Conservation (phyloP, 441 rosid species). For the Brassica balearica region DNA sequence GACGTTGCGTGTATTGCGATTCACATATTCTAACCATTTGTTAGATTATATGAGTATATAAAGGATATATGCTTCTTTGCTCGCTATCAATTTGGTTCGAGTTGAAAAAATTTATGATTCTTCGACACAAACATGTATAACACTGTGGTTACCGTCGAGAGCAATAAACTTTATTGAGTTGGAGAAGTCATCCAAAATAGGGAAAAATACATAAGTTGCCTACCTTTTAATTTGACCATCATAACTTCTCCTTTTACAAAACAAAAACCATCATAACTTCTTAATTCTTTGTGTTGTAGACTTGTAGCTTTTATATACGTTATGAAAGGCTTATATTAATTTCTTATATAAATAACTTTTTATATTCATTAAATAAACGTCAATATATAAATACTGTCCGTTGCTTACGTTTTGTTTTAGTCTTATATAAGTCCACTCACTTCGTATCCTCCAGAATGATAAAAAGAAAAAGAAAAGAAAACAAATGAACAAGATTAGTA, state of each 20-base stretch:
- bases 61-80: background rate
- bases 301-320: slow-evolving; percentile 5
- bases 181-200: background rate
- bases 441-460: background rate
- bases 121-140: background rate
- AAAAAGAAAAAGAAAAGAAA: background rate
- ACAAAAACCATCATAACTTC: background rate
- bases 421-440: slow-evolving; percentile 10
- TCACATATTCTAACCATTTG: background rate
- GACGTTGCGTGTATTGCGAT: too few species aligned
- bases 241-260: background rate
- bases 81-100: background rate
- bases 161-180: too few species aligned
- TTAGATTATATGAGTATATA: too few species aligned
- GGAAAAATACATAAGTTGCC: background rate
- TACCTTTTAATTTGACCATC: background rate
- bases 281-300: background rate
- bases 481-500: slow-evolving; percentile 17
- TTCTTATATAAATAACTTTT: background rate
- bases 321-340: slow-evolving; percentile 16
- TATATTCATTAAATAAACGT: slow-evolving; percentile 8
- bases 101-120: background rate
- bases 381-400: background rate
- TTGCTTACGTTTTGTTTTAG: slow-evolving; percentile 14
- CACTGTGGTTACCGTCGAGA: too few species aligned